phyloP scores from a whole-genome alignment of 345 rosid species.

The Sapria himalayana region DNA sequence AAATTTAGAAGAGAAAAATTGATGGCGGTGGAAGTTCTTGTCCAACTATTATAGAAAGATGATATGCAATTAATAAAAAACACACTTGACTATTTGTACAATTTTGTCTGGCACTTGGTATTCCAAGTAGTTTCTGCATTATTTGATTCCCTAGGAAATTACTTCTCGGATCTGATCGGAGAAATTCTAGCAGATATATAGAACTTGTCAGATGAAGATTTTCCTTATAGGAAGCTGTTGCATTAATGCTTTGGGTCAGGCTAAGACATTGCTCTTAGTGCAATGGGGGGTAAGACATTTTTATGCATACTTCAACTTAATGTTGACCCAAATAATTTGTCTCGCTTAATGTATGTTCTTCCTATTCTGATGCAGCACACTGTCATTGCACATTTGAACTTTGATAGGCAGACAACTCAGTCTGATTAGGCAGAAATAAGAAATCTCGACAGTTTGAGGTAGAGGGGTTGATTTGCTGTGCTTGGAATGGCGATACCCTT shows the following conservation, averaged over 20 bases:
- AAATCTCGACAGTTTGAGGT: constrained; percentile 42
- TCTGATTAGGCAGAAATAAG: constrained; percentile 35
- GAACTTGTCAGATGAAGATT: constrained; percentile 61
- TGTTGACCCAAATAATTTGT: constrained; percentile 52
- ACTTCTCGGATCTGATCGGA: constrained; percentile 30
- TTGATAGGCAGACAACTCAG: constrained; percentile 37
- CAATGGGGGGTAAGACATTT: constrained; percentile 85
- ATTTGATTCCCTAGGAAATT: constrained; percentile 66
- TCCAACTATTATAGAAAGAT: constrained; percentile 60
- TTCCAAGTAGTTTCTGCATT: constrained; percentile 59
- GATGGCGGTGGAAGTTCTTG: constrained; percentile 32
- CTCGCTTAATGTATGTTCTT: constrained; percentile 73
- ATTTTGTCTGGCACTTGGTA: constrained; percentile 65
- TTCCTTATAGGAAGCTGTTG: constrained; percentile 73
- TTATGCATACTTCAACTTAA: constrained; percentile 48
- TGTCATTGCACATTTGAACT: constrained; percentile 56
- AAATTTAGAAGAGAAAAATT: constrained; percentile 18
- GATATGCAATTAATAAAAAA: constrained; percentile 61
- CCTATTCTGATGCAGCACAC: constrained; percentile 85
- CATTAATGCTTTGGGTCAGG: constrained; percentile 89
- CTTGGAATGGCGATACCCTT: constrained; percentile 50
- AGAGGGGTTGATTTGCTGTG: constrained; percentile 39
- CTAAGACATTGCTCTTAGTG: constrained; percentile 74
- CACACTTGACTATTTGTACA: constrained; percentile 59
- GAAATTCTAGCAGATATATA: constrained; percentile 70